Base-by-base conservation (phyloP, 2,329 filamentous ascomycete genomes). In the Ophiostoma ips region DNA sequence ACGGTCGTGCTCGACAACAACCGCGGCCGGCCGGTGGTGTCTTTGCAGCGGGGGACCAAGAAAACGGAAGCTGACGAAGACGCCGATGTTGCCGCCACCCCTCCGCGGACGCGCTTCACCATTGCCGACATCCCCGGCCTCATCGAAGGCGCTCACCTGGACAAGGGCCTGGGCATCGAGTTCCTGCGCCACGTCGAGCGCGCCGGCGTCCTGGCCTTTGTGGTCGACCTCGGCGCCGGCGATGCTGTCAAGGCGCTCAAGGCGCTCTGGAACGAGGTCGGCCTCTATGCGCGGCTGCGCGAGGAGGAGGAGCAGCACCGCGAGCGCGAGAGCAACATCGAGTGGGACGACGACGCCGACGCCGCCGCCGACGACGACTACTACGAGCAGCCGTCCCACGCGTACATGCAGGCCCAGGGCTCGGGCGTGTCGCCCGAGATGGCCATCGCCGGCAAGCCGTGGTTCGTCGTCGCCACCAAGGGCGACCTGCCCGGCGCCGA, bases 381-480 rank as follows among this genome's bases (percentile, higher is more conserved):
- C n/a, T n/a, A 43, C 8, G 40, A 12, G 15, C 40, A 41, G 38
- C 47, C 28, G 19, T 6, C 9, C 10, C 12, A 16, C 13, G 16
- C 11, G 12, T 48, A 56, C n/a, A 50, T 57, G 1, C 56, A 59
- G 6, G 55, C 54, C 13, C 24, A 3, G n/a, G 19, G 28, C 13
- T 4, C 40, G 8, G 15, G 21, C 8, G 15, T 31, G 55, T 55
- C 60, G 38, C 62, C 64, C 3, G 71, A 65, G n/a, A 62, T 85
- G n/a, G 79, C 83, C 37, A 94, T 96, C 56, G 84, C 85, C n/a
- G 78, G 77, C 33, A 98, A 98, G 68, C 89, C 92, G 1, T 98
- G 92, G 92, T 92, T 94, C 60, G 89, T 95, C 5, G 81, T 95
- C 40, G 90, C 87, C 1, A 95, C 89, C 18, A 96, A 96, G 66